Percentiles rank a stretch among this genome's conserved stretches.
phyloP scores from a whole-genome alignment of 1,139 yeast species.

The Lodderomyces oxycetoniae region DNA sequence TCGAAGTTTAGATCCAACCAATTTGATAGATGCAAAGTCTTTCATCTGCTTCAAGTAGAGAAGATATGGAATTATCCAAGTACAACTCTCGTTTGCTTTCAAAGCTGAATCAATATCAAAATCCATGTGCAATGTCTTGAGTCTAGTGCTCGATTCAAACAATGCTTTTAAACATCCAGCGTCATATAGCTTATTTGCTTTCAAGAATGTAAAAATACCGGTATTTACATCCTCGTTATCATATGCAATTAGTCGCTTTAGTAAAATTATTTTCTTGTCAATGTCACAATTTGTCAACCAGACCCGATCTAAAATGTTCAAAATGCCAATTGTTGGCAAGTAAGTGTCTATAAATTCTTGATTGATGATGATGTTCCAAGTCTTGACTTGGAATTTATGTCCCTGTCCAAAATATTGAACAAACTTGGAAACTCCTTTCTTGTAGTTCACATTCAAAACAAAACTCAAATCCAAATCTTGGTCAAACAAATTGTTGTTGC shows the following conservation, averaged over 20 bases:
- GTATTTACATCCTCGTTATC: conserved; percentile 29
- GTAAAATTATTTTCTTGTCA: conserved; percentile 14
- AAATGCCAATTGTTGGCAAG: conserved; percentile 18
- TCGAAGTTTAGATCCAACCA: background rate
- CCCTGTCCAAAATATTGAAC: conserved; percentile 27
- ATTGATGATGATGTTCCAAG: conserved; percentile 34
- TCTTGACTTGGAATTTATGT: conserved; percentile 25
- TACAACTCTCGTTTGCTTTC: background rate
- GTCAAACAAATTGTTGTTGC: no score
- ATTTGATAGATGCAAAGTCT: background rate
- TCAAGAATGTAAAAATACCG: conserved; percentile 19
- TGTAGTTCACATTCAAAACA: conserved; percentile 28
- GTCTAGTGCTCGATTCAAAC: conserved; percentile 9
- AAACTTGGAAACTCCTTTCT: conserved; percentile 27
- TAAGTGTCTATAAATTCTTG: conserved; percentile 24
- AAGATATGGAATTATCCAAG: conserved; percentile 23
- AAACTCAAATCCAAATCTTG: conserved; percentile 26
- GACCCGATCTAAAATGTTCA: conserved; percentile 25
- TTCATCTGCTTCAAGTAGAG: conserved; percentile 13
- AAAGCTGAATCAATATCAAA: conserved; percentile 2
- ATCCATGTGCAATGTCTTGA: background rate
- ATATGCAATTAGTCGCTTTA: conserved; percentile 20
- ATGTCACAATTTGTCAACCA: conserved; percentile 19
- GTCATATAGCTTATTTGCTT: conserved; percentile 9
- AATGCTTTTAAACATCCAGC: conserved; percentile 14